Evolutionary conservation across 345 rosid species (phyloP), one percentile per base, ranked within the genome.

Genomic region (Gossypium rotundifolium): DNA sequence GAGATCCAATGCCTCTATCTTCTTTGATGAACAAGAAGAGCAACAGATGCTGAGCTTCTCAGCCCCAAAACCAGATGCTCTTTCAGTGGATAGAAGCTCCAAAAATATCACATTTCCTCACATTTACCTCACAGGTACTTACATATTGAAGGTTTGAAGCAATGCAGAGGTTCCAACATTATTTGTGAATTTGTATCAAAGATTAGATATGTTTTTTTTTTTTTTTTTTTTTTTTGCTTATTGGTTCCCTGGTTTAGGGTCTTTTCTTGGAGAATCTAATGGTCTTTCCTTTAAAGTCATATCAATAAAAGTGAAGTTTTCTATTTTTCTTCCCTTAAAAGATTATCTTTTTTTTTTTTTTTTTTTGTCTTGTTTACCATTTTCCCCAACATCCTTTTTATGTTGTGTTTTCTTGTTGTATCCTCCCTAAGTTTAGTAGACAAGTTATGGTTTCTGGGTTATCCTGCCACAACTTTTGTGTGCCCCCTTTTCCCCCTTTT

Each of bases 41-140:
- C 81, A 80, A 62, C 86, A 89, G 70, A 88, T 88, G 94, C 82
- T 88, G 59, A 82, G 88, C 76, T 90, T 88, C 77, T 85, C 92
- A 44, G 74, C 76, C 68, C 84, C 90, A 46, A 86, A 88, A 84
- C 71, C 91, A 75, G 90, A 82, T 25, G 40, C 71, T 58, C 63
- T 75, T 23, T 69, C 82, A 3, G 44, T 25, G 3, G 84, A 71
- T 60, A 74, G 64, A 57, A 68, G 25, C 71, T 16, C 80, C 71
- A 82, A 58, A 52, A 79, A 68, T 57, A 70, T 74, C 46, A 40
- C 82, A 72, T 83, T 89, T 62, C 79, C 87, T 65, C 84, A 77
- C 77, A 80, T 77, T 74, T 85, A 80, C 76, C 83, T 85, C 78
- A 7, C 85, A 74, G 86, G 88, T 87, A 71, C 20, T 23, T 54